Conservation (phyloP, 2,329 filamentous ascomycete species). For the Phoma sp. region DNA sequence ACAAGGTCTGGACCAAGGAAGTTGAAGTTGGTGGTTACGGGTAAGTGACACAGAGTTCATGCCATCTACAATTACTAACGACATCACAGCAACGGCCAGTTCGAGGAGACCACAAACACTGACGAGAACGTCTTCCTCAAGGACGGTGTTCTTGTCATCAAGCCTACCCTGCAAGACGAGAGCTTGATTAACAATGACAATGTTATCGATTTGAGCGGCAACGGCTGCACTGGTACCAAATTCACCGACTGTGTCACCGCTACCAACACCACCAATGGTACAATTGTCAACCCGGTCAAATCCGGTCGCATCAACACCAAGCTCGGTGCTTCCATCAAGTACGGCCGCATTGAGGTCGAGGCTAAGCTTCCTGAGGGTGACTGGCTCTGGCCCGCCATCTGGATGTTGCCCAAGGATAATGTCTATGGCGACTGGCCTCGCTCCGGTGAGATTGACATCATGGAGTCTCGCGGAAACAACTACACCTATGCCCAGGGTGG, state of each 20-base stretch:
- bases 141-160: slow-evolving; percentile 73
- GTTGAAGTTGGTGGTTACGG: slow-evolving; percentile 77
- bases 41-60: slow-evolving; percentile 57
- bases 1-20: slow-evolving; percentile 73
- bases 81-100: slow-evolving; percentile 73
- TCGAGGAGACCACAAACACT: slow-evolving; percentile 73
- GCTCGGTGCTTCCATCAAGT: slow-evolving; percentile 73
- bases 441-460: slow-evolving; percentile 84
- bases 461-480: slow-evolving; percentile 83
- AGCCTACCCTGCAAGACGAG: slow-evolving; percentile 76
- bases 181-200: slow-evolving; percentile 69
- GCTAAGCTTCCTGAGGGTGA: slow-evolving; percentile 78
- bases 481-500: slow-evolving; percentile 76
- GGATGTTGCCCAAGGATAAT: slow-evolving; percentile 78
- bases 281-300: slow-evolving; percentile 76
- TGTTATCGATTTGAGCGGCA: slow-evolving; percentile 69
- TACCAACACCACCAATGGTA: slow-evolving; percentile 79
- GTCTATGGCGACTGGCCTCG: slow-evolving; percentile 78
- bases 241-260: slow-evolving; percentile 68
- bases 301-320: slow-evolving; percentile 81
- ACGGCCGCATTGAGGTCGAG: slow-evolving; percentile 79
- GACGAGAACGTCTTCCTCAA: slow-evolving; percentile 78
- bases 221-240: slow-evolving; percentile 70
- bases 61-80: slow-evolving; percentile 29
- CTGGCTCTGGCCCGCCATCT: slow-evolving; percentile 93